A percentile compares a stretch with the other conserved stretches of the same genome.
These are phyloP conservation scores for Coemansia sp. DNA, from an alignment of 192 early-diverging fungal genomes.

Conservation along the genomic window DNA sequence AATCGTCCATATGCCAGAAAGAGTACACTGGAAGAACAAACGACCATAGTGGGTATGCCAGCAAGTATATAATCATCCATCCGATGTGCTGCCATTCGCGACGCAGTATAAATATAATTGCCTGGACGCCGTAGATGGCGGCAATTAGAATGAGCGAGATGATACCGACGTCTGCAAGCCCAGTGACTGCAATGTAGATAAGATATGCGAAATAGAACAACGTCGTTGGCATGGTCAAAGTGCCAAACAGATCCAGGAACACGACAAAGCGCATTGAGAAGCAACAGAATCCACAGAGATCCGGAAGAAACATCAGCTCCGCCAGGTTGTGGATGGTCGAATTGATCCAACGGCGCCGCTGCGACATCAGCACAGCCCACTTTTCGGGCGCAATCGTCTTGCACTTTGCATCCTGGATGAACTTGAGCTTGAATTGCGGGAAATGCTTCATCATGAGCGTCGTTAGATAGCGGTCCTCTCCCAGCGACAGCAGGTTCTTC, in stretches of 20 bases:
- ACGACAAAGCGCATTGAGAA: conserved; percentile 98
- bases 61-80: conserved; percentile 87
- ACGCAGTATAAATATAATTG: conserved; percentile 77
- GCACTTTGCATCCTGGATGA: conserved; percentile 94
- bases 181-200: conserved; percentile 67
- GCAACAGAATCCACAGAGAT: conserved; percentile 96
- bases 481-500: too few species aligned
- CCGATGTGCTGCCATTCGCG: conserved; percentile 79
- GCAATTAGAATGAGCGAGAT: conserved; percentile 80
- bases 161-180: conserved; percentile 62
- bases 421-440: conserved; percentile 92
- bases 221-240: conserved; percentile 79
- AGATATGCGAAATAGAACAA: conserved; percentile 79
- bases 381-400: conserved; percentile 92
- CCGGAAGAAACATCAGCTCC: conserved; percentile 79
- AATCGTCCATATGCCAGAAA: conserved; percentile 99
- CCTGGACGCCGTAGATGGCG: conserved; percentile 83
- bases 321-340: conserved; percentile 96
- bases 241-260: conserved; percentile 88
- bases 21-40: conserved; percentile 92
- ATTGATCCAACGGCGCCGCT: conserved; percentile 98
- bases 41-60: conserved; percentile 89
- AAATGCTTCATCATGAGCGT: conserved; percentile 97
- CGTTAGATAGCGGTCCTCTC: conserved; percentile 94
- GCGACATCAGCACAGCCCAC: conserved; percentile 93